Evolutionary conservation across 768 basidiomycete genomes (phyloP).

Genomic region (Tremella mesenterica): DNA sequence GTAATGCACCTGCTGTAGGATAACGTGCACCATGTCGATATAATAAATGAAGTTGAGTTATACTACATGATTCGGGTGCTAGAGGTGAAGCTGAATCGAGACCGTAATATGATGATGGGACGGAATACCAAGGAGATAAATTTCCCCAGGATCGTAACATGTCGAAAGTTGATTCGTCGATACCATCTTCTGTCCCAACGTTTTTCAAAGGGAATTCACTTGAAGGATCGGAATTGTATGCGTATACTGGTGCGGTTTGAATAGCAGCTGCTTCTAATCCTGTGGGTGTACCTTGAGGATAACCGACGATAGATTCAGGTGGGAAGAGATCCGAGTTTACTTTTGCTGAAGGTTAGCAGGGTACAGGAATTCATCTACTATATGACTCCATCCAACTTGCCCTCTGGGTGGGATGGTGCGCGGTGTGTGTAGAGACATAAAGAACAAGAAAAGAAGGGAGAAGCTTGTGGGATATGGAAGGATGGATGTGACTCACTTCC

Average conservation of each 20-base stretch:
- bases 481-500: conserved; percentile 19
- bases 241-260: conserved; percentile 30
- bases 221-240: conserved; percentile 12
- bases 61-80: conserved; percentile 32
- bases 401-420: not conserved
- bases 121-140: conserved; percentile 38
- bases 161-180: conserved; percentile 7
- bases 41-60: conserved; percentile 35
- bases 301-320: conserved; percentile 29
- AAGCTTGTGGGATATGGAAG: not conserved
- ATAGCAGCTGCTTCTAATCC: conserved; percentile 39
- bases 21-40: conserved; percentile 41
- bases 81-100: conserved; percentile 34
- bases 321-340: conserved; percentile 33
- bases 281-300: conserved; percentile 29
- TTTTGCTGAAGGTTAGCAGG: conserved; percentile 9
- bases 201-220: conserved; percentile 31
- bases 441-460: not conserved
- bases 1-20: conserved; percentile 36
- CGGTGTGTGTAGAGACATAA: not conserved
- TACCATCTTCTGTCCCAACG: conserved; percentile 7
- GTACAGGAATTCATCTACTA: not conserved
- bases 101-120: conserved; percentile 36
- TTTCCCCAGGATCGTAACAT: conserved; percentile 43
- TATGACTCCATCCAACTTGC: too few species aligned